These are phyloP conservation scores for Thozetella sp. DNA, from an alignment of 495 filamentous ascomycete genomes.

Conservation along the genomic window DNA sequence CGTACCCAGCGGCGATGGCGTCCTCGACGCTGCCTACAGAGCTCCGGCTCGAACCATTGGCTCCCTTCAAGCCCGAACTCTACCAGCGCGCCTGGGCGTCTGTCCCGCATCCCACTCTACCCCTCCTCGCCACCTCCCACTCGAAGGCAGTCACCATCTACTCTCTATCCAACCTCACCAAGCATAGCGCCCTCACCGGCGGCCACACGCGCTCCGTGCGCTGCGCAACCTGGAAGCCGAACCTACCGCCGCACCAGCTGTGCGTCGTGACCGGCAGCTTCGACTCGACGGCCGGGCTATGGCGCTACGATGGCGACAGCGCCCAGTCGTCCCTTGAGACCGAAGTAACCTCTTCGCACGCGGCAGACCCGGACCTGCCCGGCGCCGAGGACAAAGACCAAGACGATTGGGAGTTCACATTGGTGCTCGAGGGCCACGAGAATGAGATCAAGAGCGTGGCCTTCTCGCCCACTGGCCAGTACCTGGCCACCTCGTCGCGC, in stretches of 20 bases:
- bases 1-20: not conserved
- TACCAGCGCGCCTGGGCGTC: constrained; percentile 84
- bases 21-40: not conserved
- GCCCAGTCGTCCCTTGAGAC: constrained; percentile 4
- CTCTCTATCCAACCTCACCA: constrained; percentile 76
- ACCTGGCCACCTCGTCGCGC: constrained; percentile 84
- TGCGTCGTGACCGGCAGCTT: constrained; percentile 91
- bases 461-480: constrained; percentile 77
- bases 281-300: constrained; percentile 87
- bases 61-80: constrained; percentile 66
- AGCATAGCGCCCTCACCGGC: constrained; percentile 77
- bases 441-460: constrained; percentile 87
- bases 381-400: constrained; percentile 43
- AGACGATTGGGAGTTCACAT: constrained; percentile 84
- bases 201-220: constrained; percentile 90
- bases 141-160: constrained; percentile 84
- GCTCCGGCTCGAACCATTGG: constrained; percentile 27
- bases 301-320: constrained; percentile 65
- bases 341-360: constrained; percentile 12
- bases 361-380: constrained; percentile 12
- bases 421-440: constrained; percentile 91
- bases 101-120: constrained; percentile 82
- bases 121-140: constrained; percentile 86
- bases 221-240: constrained; percentile 82
- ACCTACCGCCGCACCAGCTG: constrained; percentile 55